phyloP scores from a whole-genome alignment of 805 yeast genomes.

The Candida insectalens region DNA sequence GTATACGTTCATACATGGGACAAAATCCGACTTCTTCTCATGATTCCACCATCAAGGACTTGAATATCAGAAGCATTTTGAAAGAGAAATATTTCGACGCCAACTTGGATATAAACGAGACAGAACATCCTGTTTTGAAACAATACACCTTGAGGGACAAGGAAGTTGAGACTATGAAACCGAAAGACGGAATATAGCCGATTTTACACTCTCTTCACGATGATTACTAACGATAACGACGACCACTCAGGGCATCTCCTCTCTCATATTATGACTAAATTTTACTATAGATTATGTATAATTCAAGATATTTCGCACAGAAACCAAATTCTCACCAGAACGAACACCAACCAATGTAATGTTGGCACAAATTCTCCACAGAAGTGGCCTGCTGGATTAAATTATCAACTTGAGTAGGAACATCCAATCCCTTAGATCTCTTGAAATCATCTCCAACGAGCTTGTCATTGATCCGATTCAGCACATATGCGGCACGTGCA shows the following conservation, averaged over 20 bases:
- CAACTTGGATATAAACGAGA: conserved; percentile 28
- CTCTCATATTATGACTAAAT: no score
- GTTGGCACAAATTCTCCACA: conserved; percentile 92
- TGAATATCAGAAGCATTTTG: conserved; percentile 50
- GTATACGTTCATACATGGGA: not conserved
- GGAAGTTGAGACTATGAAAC: no score
- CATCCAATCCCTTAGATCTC: conserved; percentile 58
- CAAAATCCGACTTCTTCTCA: no score
- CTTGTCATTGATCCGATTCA: conserved; percentile 85
- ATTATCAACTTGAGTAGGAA: conserved; percentile 86
- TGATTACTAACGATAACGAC: no score
- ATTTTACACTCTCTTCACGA: no score
- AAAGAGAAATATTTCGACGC: conserved; percentile 43
- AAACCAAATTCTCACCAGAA: conserved; percentile 71
- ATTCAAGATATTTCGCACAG: no score
- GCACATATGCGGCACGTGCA: conserved; percentile 84
- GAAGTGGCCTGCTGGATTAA: conserved; percentile 94
- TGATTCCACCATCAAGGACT: conserved; percentile 36
- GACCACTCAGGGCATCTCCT: no score
- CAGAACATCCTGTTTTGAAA: conserved; percentile 20
- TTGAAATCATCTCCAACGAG: conserved; percentile 89
- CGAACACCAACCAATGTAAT: conserved; percentile 98
- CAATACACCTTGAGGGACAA: no score
- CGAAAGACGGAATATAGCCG: no score
- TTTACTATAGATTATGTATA: no score